A percentile compares a stretch with the other conserved stretches of the same genome.
Evolutionary conservation across 208 protist species (phyloP).

Genomic region (Leishmania amazonensis): DNA sequence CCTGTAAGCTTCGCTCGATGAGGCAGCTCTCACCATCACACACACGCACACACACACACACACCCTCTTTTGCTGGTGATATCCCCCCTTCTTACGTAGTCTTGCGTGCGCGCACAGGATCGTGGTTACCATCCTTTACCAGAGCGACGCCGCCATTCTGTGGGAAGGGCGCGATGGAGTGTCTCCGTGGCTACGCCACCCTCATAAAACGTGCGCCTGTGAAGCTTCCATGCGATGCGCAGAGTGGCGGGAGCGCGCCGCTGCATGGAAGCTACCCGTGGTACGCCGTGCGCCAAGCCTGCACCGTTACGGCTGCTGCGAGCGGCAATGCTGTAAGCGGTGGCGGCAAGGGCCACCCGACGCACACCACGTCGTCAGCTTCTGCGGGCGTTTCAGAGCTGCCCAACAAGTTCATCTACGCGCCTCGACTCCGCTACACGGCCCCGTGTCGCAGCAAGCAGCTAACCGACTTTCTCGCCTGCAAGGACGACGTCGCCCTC

Average conservation of each 20-base stretch:
- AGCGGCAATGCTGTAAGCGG: neutral
- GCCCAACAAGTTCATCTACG: slow-evolving; percentile 36
- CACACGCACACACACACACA: neutral
- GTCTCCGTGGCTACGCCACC: neutral
- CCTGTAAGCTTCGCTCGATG: neutral
- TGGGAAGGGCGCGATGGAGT: neutral
- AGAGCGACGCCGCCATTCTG: no score
- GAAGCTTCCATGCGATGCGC: neutral
- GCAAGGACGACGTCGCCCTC: slow-evolving; percentile 33
- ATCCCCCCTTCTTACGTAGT: neutral
- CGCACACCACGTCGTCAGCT: neutral
- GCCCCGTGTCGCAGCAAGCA: slow-evolving; percentile 59
- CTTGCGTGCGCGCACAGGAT: neutral
- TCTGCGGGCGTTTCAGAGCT: neutral
- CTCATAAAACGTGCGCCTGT: neutral
- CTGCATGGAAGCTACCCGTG: neutral
- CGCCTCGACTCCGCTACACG: slow-evolving; percentile 57
- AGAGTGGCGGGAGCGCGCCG: neutral
- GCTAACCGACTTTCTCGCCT: slow-evolving; percentile 61
- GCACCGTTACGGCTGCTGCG: neutral
- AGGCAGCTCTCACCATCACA: neutral
- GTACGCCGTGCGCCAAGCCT: neutral
- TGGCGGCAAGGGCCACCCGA: neutral
- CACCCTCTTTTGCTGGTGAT: neutral
- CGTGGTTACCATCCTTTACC: neutral